phyloP scores from a whole-genome alignment of 345 rosid species.

The Eutrema japonicum region DNA sequence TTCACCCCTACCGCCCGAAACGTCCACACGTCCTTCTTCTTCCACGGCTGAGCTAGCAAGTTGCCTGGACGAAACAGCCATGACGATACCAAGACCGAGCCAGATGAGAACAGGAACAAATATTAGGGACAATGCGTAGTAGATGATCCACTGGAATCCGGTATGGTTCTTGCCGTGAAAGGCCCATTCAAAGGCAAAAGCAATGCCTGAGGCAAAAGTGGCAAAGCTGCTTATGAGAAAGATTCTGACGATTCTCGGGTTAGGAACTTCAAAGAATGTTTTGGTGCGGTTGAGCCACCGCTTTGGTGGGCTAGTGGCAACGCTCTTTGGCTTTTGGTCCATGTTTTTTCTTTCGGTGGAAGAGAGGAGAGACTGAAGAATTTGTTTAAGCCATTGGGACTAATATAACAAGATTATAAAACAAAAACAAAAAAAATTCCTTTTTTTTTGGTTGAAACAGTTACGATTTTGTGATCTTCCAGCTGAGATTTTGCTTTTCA shows the following conservation, averaged over 20 bases:
- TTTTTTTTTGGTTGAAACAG: not conserved
- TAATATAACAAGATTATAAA: not conserved
- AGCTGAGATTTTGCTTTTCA: not conserved
- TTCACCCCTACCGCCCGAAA: not conserved
- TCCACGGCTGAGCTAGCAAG: not conserved
- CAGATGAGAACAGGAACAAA: constrained; percentile 22
- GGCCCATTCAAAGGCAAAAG: constrained; percentile 28
- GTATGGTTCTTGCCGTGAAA: constrained; percentile 14
- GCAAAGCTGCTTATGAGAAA: constrained; percentile 11
- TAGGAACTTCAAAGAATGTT: constrained; percentile 26
- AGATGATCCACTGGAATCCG: constrained; percentile 33
- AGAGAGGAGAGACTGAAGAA: not conserved
- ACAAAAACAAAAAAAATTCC: not conserved
- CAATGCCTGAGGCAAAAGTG: constrained; percentile 8
- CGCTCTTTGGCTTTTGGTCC: constrained; percentile 8
- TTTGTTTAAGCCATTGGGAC: not conserved
- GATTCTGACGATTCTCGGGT: not conserved
- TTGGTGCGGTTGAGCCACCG: not conserved
- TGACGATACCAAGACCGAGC: constrained; percentile 1
- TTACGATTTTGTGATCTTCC: not conserved
- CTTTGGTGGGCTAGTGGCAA: not conserved
- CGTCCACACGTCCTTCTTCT: not conserved
- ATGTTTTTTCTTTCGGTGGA: not conserved
- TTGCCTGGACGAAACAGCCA: constrained; percentile 13
- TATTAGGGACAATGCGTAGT: constrained; percentile 21